Base-by-base conservation (phyloP, 176 grass and related monocot species). In the Hordeum marinum region DNA sequence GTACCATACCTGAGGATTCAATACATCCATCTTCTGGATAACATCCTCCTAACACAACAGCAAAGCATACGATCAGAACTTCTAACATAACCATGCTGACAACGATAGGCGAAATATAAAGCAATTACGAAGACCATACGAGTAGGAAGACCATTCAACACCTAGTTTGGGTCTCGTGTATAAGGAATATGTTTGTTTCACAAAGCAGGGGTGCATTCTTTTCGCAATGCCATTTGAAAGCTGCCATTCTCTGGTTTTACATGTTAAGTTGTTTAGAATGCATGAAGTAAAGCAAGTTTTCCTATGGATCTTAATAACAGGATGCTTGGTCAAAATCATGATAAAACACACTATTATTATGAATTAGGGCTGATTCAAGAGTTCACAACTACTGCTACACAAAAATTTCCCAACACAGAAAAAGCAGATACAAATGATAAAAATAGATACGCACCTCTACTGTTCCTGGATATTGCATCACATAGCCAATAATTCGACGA, bases 381-480 rank as follows among this genome's bases (percentile, higher is more conserved):
- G 39, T 40, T 58, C 65, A 37, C 32, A 75, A 78, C 24, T 39
- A 72, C 43, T 40, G 45, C 12, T 46, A 82, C 59, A 64, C 1
- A 50, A 54, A 89, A 59, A 0, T 59, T 48, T 75, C 55, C 32
- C 10, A 73, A 36, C 68, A 60, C 52, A 46, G 46, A 72, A 25
- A 23, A 80, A 55, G 27, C 23, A 63, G 17, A 57, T 8, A 71
- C 46, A 83, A 80, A 62, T 63, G 48, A 50, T 31, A 60, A 29
- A 29, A 79, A 74, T 45, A 63, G 73, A 81, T 34, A 46, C 61
- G 45, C 75, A 98, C 96, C 96, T 98, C 96, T 66, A 79, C 69
- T 50, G 92, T 43, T 78, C 93, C 91, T 60, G 96, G 96, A 87
- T 92, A 92, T 82, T 95, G 93, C 93, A 98, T 95, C 67, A 89